phyloP scores from a whole-genome alignment of 1,284 basidiomycete genomes.

The Flammula alnicola region DNA sequence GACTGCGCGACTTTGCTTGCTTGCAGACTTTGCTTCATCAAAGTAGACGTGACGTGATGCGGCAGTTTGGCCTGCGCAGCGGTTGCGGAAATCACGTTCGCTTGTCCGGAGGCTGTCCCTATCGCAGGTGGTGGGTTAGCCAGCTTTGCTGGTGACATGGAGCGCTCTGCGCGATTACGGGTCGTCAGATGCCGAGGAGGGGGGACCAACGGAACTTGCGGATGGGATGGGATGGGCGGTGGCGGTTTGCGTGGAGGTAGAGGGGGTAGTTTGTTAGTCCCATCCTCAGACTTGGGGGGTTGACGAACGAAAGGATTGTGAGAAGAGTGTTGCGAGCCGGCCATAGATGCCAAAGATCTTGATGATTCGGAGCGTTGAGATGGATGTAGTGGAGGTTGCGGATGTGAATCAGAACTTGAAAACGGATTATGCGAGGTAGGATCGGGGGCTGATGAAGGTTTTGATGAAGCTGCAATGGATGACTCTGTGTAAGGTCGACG shows the following conservation, averaged over 20 bases:
- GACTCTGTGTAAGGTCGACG: slow-evolving; percentile 15
- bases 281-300: slow-evolving; percentile 20
- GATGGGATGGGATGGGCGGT: slow-evolving; percentile 19
- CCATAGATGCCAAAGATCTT: slow-evolving; percentile 5
- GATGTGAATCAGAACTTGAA: not conserved
- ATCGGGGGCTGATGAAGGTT: slow-evolving; percentile 12
- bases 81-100: too few relatives aligned
- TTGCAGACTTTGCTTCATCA: slow-evolving; percentile 73
- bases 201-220: slow-evolving; percentile 19
- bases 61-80: slow-evolving; percentile 15
- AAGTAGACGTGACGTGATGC: slow-evolving; percentile 52
- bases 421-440: slow-evolving; percentile 9
- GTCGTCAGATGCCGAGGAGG: slow-evolving; percentile 13
- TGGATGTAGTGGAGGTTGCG: slow-evolving; percentile 27
- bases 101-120: slow-evolving; percentile 17
- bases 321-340: slow-evolving; percentile 14
- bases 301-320: slow-evolving; percentile 29
- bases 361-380: slow-evolving; percentile 23
- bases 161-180: slow-evolving; percentile 31
- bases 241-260: slow-evolving; percentile 36
- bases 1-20: slow-evolving; percentile 71
- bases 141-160: slow-evolving; percentile 19
- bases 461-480: slow-evolving; percentile 2
- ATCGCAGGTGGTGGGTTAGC: not conserved
- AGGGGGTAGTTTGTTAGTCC: slow-evolving; percentile 25